Conservation (phyloP, 306 rosid genomes). For the Vigna reflexopilosa region DNA sequence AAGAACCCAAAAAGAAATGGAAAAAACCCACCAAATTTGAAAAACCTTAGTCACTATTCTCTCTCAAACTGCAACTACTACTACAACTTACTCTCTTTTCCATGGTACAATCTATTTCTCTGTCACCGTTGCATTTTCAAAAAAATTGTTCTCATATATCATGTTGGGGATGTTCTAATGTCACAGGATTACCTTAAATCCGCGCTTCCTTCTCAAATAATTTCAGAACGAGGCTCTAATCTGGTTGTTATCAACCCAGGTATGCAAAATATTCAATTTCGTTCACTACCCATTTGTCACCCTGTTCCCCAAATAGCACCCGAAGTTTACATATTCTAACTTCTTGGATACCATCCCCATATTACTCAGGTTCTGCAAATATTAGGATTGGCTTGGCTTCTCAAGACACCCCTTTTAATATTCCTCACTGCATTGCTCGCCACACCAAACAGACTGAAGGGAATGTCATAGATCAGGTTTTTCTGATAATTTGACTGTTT, state of each 20-base stretch:
- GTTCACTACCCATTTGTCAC: constrained; percentile 16
- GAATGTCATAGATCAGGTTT: constrained; percentile 91
- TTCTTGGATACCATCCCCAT: constrained; percentile 30
- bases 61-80: not conserved
- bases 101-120: constrained; percentile 44
- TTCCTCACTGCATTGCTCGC: constrained; percentile 95
- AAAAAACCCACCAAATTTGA: constrained; percentile 26
- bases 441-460: constrained; percentile 67
- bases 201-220: constrained; percentile 87
- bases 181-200: constrained; percentile 91
- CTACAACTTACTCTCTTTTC: constrained; percentile 9
- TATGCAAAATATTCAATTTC: constrained; percentile 43
- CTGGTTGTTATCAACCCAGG: constrained; percentile 93
- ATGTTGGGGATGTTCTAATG: constrained; percentile 20
- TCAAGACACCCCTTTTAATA: constrained; percentile 73
- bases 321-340: constrained; percentile 28
- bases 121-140: not conserved
- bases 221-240: constrained; percentile 91
- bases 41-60: not conserved
- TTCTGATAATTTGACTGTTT: constrained; percentile 22
- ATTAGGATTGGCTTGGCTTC: constrained; percentile 91
- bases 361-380: constrained; percentile 74
- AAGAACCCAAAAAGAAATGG: not conserved
- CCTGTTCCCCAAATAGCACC: constrained; percentile 2
- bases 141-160: constrained; percentile 18